Evolutionary conservation across 2,329 filamentous ascomycete genomes (phyloP).

Genomic region (Aspergillus flavus): DNA sequence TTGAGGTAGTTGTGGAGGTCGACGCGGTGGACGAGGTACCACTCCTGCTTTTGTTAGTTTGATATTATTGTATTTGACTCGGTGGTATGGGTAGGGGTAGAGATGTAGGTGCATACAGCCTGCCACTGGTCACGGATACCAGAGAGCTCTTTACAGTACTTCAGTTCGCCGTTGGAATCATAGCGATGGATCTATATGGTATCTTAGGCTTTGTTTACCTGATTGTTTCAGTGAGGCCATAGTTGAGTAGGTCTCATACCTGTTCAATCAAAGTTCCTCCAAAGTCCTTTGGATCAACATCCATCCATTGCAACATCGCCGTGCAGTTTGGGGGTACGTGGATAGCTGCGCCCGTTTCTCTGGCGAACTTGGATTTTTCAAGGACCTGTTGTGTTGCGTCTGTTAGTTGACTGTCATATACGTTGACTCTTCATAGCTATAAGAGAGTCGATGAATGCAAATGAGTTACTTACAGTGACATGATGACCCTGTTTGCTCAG

Average conservation of each 20-base stretch:
- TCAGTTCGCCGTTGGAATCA: slow-evolving; percentile 18
- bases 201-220: neutral
- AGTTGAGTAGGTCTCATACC: slow-evolving; percentile 7
- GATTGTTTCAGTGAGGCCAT: no score
- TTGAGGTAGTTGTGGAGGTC: slow-evolving; percentile 45
- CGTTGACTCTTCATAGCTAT: neutral
- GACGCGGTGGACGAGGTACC: slow-evolving; percentile 43
- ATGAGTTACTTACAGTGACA: slow-evolving; percentile 29
- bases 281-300: slow-evolving; percentile 23
- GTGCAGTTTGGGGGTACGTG: slow-evolving; percentile 32
- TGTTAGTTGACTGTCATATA: neutral
- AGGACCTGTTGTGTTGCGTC: slow-evolving; percentile 25
- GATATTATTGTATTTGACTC: neutral
- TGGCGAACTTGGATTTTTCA: slow-evolving; percentile 29
- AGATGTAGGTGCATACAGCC: slow-evolving; percentile 18
- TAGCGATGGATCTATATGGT: slow-evolving; percentile 24
- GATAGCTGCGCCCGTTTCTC: slow-evolving; percentile 30
- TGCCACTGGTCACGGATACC: slow-evolving; percentile 25
- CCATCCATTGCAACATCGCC: slow-evolving; percentile 28
- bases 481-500: slow-evolving; percentile 36
- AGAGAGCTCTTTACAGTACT: slow-evolving; percentile 20
- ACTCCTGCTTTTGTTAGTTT: slow-evolving; percentile 21
- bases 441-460: neutral
- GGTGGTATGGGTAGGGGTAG: neutral
- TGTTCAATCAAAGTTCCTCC: slow-evolving; percentile 28